These are phyloP conservation scores for Pythium chondricola DNA, from an alignment of 352 stramenopile species.

Conservation along the genomic window DNA sequence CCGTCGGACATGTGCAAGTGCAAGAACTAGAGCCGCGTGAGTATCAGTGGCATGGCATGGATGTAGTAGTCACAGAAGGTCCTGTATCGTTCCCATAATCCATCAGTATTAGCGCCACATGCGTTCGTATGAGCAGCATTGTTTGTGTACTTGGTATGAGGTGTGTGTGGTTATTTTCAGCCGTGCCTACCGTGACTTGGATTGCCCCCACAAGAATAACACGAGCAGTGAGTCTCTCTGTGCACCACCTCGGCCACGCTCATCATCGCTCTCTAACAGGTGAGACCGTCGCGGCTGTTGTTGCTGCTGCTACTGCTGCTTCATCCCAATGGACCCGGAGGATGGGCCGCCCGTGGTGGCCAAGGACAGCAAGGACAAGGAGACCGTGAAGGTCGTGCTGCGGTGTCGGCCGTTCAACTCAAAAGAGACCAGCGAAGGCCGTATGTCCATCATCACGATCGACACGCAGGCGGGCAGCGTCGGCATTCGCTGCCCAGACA, in stretches of 20 bases:
- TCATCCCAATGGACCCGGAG: background rate
- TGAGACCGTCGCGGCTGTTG: too few relatives aligned
- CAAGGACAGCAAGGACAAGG: conserved; percentile 45
- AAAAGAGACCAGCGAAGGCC: conserved; percentile 78
- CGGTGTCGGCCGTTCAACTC: conserved; percentile 80
- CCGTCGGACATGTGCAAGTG: conserved; percentile 26
- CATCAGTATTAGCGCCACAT: too few relatives aligned
- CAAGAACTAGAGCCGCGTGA: background rate
- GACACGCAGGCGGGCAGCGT: conserved; percentile 60
- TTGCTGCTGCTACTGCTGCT: background rate
- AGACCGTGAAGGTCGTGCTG: conserved; percentile 88
- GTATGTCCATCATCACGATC: conserved; percentile 78
- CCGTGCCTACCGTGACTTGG: too few relatives aligned
- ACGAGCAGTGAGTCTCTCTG: too few relatives aligned
- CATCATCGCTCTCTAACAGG: too few relatives aligned
- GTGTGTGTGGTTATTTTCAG: too few relatives aligned
- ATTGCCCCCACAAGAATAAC: too few relatives aligned
- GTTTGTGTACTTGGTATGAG: too few relatives aligned
- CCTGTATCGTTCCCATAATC: background rate
- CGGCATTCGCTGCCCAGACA: conserved; percentile 71
- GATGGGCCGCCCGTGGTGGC: background rate
- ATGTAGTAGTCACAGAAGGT: background rate
- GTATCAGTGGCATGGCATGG: background rate
- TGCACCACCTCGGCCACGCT: too few relatives aligned
- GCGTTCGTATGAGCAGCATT: too few relatives aligned